Evolutionary conservation across 164 flowering plant genomes (phyloP).

Genomic region (Berberis thunbergii): DNA sequence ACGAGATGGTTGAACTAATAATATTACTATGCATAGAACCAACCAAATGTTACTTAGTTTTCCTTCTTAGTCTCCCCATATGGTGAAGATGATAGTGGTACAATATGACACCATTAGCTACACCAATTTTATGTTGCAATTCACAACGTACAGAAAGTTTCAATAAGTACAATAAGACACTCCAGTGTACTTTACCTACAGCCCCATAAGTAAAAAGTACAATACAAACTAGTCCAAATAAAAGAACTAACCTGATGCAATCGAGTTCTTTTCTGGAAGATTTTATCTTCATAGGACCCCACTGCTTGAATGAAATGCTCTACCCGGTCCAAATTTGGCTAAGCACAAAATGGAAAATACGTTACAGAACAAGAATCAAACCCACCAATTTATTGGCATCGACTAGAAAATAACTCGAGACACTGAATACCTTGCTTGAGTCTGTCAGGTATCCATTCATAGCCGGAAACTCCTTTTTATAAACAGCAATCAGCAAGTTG

Average conservation of each 20-base stretch:
- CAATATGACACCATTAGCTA: too few species aligned
- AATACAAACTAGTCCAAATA: background rate
- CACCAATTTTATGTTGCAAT: too few species aligned
- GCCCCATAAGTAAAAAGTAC: too few species aligned
- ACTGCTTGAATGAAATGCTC: conserved; percentile 93
- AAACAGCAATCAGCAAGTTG: conserved; percentile 65
- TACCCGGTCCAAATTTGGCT: conserved; percentile 75
- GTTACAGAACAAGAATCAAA: background rate
- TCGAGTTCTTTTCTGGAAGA: conserved; percentile 86
- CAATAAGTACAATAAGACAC: too few species aligned
- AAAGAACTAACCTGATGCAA: conserved; percentile 57
- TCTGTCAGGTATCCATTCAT: conserved; percentile 96
- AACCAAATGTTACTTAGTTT: too few species aligned
- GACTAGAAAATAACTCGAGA: background rate
- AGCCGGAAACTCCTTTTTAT: conserved; percentile 68
- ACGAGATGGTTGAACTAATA: too few species aligned
- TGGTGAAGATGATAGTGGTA: too few species aligned
- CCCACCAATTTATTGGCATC: background rate
- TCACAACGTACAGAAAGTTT: too few species aligned
- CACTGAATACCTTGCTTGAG: conserved; percentile 73
- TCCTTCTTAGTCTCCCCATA: too few species aligned
- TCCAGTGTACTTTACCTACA: too few species aligned
- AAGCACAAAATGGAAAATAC: conserved; percentile 3
- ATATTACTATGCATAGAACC: too few species aligned
- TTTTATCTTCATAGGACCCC: conserved; percentile 86